A percentile compares a stretch with the other conserved stretches of the same genome.
Conservation (phyloP, 495 filamentous ascomycete genomes). For the Penicillium simplicissimum region DNA sequence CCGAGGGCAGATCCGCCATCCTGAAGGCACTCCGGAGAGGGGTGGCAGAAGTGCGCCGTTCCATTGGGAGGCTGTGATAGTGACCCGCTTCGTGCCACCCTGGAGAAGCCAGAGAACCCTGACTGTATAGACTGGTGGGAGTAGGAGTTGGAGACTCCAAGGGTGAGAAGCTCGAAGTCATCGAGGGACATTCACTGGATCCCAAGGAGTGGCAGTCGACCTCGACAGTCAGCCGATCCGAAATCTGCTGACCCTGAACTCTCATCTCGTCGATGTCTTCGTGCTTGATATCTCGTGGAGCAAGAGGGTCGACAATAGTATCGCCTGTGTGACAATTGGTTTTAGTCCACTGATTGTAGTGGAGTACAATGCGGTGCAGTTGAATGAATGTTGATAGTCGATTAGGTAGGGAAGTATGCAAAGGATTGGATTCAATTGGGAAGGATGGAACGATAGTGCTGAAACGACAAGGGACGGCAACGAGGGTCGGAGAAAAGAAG, state of each 20-base stretch:
- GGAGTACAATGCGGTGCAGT: background rate
- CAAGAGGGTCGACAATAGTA: slow-evolving; percentile 25
- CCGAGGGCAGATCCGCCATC: slow-evolving; percentile 38
- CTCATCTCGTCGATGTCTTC: slow-evolving; percentile 44
- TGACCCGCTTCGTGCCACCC: slow-evolving; percentile 42
- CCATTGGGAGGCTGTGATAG: slow-evolving; percentile 35
- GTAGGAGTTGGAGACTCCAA: slow-evolving; percentile 49
- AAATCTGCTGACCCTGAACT: slow-evolving; percentile 40
- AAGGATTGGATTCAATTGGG: background rate
- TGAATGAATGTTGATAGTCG: slow-evolving; percentile 8
- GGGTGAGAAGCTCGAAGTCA: slow-evolving; percentile 48
- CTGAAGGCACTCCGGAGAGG: slow-evolving; percentile 44
- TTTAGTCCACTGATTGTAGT: slow-evolving; percentile 17
- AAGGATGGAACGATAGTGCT: slow-evolving; percentile 4
- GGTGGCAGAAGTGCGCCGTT: slow-evolving; percentile 37
- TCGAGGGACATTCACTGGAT: slow-evolving; percentile 49
- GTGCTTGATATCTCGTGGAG: slow-evolving; percentile 26
- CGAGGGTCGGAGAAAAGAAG: background rate
- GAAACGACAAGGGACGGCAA: slow-evolving; percentile 8
- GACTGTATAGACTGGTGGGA: slow-evolving; percentile 47
- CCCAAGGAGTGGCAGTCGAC: slow-evolving; percentile 46
- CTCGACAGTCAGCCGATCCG: slow-evolving; percentile 47
- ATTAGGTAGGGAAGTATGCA: background rate
- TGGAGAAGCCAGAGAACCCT: slow-evolving; percentile 43
- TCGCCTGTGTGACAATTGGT: slow-evolving; percentile 33